Percentiles rank a stretch among this genome's conserved stretches.
These are phyloP conservation scores for Panicum virgatum DNA, from an alignment of 202 grass and related monocot genomes.

Conservation along the genomic window DNA sequence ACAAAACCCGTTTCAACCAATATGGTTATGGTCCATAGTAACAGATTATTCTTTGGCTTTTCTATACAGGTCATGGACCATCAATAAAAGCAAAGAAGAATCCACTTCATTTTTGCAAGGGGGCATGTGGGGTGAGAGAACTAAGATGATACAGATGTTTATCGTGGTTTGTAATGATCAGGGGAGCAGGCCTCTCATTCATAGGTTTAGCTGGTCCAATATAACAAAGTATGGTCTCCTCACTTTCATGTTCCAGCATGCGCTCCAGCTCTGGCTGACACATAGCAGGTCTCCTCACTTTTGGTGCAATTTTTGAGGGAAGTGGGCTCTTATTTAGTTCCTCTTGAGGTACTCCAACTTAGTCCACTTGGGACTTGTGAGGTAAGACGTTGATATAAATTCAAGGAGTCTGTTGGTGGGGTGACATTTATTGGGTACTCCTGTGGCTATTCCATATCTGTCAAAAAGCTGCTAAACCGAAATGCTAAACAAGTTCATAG, in stretches of 20 bases:
- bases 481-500: background rate
- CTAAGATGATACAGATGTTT: background rate
- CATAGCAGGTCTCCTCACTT: background rate
- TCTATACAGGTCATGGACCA: slow-evolving; percentile 2
- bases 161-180: background rate
- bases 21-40: background rate
- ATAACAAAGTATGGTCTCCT: background rate
- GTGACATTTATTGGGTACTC: background rate
- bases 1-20: background rate
- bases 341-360: background rate
- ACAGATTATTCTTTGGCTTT: background rate
- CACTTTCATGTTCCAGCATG: background rate
- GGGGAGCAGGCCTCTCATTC: background rate
- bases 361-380: background rate
- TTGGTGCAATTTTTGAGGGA: background rate
- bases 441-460: background rate
- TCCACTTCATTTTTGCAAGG: background rate
- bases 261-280: background rate
- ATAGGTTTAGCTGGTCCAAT: slow-evolving; percentile 1
- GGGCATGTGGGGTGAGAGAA: background rate
- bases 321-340: background rate
- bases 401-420: background rate
- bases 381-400: background rate
- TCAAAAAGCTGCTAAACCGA: background rate
- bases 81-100: background rate